Conservation (phyloP, 164 flowering plant species). For the Pachysandra terminalis region DNA sequence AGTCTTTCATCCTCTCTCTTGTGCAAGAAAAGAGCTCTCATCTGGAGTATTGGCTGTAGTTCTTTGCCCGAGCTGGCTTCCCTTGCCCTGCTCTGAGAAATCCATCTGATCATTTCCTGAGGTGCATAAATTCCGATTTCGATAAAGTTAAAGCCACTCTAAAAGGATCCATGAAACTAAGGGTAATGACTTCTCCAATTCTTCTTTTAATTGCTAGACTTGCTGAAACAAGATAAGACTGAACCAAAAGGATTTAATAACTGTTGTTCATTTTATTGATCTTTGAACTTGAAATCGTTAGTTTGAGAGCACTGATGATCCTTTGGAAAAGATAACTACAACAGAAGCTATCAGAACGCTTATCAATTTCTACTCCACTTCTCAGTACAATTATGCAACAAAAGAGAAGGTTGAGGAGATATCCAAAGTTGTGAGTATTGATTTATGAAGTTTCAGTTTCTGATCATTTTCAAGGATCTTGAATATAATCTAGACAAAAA, state of each 20-base stretch:
- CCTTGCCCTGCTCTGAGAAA: constrained; percentile 96
- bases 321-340: constrained; percentile 77
- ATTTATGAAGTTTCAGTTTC: background rate
- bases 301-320: constrained; percentile 79
- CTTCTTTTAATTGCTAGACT: background rate
- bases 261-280: background rate
- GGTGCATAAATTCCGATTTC: constrained; percentile 90
- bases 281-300: constrained; percentile 23
- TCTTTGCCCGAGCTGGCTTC: constrained; percentile 93
- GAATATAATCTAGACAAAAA: too few species aligned
- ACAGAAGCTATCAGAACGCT: constrained; percentile 76
- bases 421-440: constrained; percentile 67
- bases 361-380: constrained; percentile 48
- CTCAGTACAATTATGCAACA: constrained; percentile 55
- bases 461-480: background rate
- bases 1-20: background rate
- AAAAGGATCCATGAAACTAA: constrained; percentile 87
- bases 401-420: constrained; percentile 67
- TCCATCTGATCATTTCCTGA: constrained; percentile 93
- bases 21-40: background rate
- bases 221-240: too few species aligned
- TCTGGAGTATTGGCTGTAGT: constrained; percentile 35
- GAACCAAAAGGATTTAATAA: too few species aligned
- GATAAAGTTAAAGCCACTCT: constrained; percentile 94
- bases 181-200: constrained; percentile 37